A percentile compares a stretch with the other conserved stretches of the same genome.
Conservation (phyloP, 345 rosid genomes). For the Hibiscus trionum region DNA sequence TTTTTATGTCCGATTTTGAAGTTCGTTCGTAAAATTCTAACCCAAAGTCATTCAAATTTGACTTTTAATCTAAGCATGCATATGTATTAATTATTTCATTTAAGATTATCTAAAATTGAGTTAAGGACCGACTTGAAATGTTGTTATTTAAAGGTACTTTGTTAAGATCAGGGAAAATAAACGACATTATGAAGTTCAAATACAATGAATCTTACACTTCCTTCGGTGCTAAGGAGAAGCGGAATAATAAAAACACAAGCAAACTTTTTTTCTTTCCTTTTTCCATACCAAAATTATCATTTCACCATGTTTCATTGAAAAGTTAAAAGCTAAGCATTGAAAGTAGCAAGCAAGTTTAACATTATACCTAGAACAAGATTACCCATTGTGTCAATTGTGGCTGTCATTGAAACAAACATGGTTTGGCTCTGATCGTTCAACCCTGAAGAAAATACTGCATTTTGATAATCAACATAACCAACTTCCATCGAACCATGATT, state of each 20-base stretch:
- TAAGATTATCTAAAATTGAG: too few relatives aligned
- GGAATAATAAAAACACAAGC: too few relatives aligned
- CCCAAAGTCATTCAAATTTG: too few relatives aligned
- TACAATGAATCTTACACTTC: too few relatives aligned
- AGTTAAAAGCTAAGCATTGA: neutral
- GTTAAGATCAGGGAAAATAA: neutral
- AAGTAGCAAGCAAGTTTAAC: neutral
- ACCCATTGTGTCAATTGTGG: constrained; percentile 63
- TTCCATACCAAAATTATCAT: neutral
- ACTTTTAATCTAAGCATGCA: too few relatives aligned
- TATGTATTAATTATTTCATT: too few relatives aligned
- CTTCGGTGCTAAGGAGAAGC: too few relatives aligned
- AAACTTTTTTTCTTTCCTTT: too few relatives aligned
- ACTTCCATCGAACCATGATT: constrained; percentile 86
- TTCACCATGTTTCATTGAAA: neutral
- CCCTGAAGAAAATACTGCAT: constrained; percentile 24
- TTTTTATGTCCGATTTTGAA: too few relatives aligned
- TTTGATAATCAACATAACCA: constrained; percentile 54
- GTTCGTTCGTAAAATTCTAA: too few relatives aligned
- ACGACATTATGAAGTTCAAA: neutral
- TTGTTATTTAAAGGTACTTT: neutral
- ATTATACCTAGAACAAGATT: constrained; percentile 75
- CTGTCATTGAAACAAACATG: constrained; percentile 79
- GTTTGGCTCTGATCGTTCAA: constrained; percentile 27
- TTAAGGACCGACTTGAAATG: too few relatives aligned